Evolutionary conservation across 305 asterid genomes (phyloP).

Genomic region (Fraxinus platypoda): DNA sequence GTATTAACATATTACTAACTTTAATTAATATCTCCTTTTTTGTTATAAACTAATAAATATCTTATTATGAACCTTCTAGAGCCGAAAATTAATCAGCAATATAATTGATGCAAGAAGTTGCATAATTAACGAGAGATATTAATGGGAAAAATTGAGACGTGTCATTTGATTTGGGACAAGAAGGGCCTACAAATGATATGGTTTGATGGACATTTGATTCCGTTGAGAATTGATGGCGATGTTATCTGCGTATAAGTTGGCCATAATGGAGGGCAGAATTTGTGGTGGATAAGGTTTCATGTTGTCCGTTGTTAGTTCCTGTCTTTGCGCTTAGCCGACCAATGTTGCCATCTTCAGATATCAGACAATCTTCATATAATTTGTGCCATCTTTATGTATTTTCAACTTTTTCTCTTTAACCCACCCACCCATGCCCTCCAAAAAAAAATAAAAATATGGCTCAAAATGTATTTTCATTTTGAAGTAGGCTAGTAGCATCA

Average conservation of each 20-base stretch:
- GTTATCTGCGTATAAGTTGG: slow-evolving; percentile 38
- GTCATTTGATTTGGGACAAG: slow-evolving; percentile 10
- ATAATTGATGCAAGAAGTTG: neutral
- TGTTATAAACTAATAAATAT: neutral
- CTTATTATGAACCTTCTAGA: neutral
- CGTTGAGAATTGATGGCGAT: slow-evolving; percentile 36
- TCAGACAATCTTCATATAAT: neutral
- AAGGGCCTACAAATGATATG: slow-evolving; percentile 54
- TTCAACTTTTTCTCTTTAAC: neutral
- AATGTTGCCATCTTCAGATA: slow-evolving; percentile 21
- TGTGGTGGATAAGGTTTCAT: slow-evolving; percentile 28
- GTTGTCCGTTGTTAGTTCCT: slow-evolving; percentile 32
- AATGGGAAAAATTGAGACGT: neutral
- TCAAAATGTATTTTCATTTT: neutral
- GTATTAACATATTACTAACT: no score
- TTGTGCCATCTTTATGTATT: neutral
- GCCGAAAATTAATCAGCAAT: neutral
- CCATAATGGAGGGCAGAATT: slow-evolving; percentile 28
- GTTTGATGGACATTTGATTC: slow-evolving; percentile 46
- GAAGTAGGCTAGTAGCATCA: neutral
- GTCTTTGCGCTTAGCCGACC: slow-evolving; percentile 44
- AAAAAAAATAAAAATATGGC: neutral
- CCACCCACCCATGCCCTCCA: neutral
- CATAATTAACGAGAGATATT: neutral
- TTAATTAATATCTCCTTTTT: no score